Evolutionary conservation across 495 filamentous ascomycete genomes (phyloP).

Genomic region (Aspergillus sclerotioniger): DNA sequence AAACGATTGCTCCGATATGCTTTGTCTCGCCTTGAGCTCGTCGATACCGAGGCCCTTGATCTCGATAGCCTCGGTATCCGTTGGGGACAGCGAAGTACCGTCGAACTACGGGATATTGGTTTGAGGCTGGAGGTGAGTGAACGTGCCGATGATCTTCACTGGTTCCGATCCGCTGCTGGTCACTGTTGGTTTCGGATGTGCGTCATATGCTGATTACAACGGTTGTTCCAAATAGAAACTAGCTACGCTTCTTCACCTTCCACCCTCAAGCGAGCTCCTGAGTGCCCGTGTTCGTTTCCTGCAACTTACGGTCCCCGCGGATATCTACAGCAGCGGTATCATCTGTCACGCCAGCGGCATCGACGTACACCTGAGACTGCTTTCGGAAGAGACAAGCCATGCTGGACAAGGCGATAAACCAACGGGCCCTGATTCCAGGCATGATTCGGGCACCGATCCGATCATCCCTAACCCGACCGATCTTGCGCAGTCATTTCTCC

Average conservation of each 20-base stretch:
- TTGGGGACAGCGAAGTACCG: conserved; percentile 69
- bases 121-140: conserved; percentile 65
- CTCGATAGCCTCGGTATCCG: conserved; percentile 75
- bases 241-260: conserved; percentile 67
- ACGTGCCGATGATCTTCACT: conserved; percentile 12
- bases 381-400: conserved; percentile 28
- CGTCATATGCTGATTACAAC: conserved; percentile 15
- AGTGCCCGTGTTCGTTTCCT: conserved; percentile 69
- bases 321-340: conserved; percentile 77
- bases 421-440: conserved; percentile 14
- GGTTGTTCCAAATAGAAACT: conserved; percentile 60
- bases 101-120: conserved; percentile 80
- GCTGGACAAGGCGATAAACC: conserved; percentile 12
- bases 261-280: conserved; percentile 61
- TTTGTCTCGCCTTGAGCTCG: conserved; percentile 71
- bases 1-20: conserved; percentile 80
- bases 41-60: conserved; percentile 79
- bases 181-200: conserved; percentile 3
- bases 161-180: conserved; percentile 13
- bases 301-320: conserved; percentile 74
- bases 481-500: conserved; percentile 82
- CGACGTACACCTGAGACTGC: conserved; percentile 57
- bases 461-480: conserved; percentile 72
- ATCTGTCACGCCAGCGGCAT: conserved; percentile 75
- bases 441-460: conserved; percentile 37